A percentile compares a stretch with the other conserved stretches of the same genome.
phyloP scores from a whole-genome alignment of 2,329 filamentous ascomycete species.

The Cladophialophora yegresii region DNA sequence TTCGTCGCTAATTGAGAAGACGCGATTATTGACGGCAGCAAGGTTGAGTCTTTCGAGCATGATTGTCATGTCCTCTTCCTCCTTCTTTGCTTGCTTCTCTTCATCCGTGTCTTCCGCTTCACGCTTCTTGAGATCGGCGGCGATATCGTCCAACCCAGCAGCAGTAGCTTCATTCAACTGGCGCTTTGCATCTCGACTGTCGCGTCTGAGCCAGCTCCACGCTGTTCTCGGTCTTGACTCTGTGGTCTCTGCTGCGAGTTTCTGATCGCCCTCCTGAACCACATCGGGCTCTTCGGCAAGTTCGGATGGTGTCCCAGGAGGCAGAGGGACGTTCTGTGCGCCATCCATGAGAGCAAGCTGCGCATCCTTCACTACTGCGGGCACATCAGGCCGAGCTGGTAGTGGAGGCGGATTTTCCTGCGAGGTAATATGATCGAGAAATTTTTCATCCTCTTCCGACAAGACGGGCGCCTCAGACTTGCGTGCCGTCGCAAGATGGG shows the following conservation, averaged over 20 bases:
- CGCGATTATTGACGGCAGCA: constrained; percentile 78
- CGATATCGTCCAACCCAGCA: constrained; percentile 38
- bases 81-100: constrained; percentile 54
- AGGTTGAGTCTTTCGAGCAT: constrained; percentile 85
- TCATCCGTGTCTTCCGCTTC: constrained; percentile 42
- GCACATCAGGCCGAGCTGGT: constrained; percentile 38
- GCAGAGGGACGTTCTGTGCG: constrained; percentile 52
- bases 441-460: constrained; percentile 63
- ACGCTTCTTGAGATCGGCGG: constrained; percentile 37
- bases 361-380: constrained; percentile 44
- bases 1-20: constrained; percentile 80
- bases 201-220: constrained; percentile 47
- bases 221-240: constrained; percentile 27
- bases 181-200: constrained; percentile 42
- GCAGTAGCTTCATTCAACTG: constrained; percentile 40
- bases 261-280: constrained; percentile 36
- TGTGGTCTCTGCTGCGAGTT: constrained; percentile 34
- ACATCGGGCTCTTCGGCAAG: constrained; percentile 40
- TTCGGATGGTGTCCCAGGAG: constrained; percentile 51
- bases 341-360: constrained; percentile 51
- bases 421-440: constrained; percentile 55
- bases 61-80: constrained; percentile 71
- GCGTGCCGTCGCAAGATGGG: constrained; percentile 39
- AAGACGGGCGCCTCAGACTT: constrained; percentile 50
- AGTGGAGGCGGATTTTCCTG: constrained; percentile 48